Conservation (phyloP, 1,139 yeast genomes). For the Lodderomyces orthopsilosis region DNA sequence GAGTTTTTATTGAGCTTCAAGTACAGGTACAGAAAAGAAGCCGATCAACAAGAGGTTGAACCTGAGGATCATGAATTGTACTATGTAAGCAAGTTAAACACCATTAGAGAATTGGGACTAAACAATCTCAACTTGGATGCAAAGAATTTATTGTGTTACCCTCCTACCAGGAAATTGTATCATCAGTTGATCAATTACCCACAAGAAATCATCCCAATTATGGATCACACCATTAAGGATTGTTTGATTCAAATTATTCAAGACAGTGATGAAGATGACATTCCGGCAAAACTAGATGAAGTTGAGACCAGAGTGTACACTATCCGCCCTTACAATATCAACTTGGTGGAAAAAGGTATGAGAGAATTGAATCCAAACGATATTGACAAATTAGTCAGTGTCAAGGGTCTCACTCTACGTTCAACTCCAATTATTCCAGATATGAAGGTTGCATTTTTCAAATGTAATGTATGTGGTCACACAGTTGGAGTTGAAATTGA, state of each 20-base stretch:
- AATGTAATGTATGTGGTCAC: conserved; percentile 93
- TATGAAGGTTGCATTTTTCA: conserved; percentile 96
- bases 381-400: conserved; percentile 86
- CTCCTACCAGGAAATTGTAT: conserved; percentile 74
- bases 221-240: conserved; percentile 95
- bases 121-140: conserved; percentile 86
- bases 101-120: conserved; percentile 74
- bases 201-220: conserved; percentile 93
- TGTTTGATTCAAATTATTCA: conserved; percentile 77
- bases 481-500: conserved; percentile 90
- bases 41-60: conserved; percentile 35
- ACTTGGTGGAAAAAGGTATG: conserved; percentile 70
- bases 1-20: conserved; percentile 84
- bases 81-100: conserved; percentile 70
- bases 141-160: conserved; percentile 70
- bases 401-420: conserved; percentile 88
- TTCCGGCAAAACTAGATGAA: conserved; percentile 45
- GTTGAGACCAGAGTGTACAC: conserved; percentile 82
- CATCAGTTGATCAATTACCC: conserved; percentile 89
- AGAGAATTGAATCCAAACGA: conserved; percentile 94
- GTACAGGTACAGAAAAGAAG: conserved; percentile 63
- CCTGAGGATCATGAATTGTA: conserved; percentile 70
- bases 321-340: conserved; percentile 81
- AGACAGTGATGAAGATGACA: conserved; percentile 45
- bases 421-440: conserved; percentile 94